Evolutionary conservation across 2,329 filamentous ascomycete species (phyloP), one percentile per base, ranked within the genome.

Genomic region (Fusarium floridanum): DNA sequence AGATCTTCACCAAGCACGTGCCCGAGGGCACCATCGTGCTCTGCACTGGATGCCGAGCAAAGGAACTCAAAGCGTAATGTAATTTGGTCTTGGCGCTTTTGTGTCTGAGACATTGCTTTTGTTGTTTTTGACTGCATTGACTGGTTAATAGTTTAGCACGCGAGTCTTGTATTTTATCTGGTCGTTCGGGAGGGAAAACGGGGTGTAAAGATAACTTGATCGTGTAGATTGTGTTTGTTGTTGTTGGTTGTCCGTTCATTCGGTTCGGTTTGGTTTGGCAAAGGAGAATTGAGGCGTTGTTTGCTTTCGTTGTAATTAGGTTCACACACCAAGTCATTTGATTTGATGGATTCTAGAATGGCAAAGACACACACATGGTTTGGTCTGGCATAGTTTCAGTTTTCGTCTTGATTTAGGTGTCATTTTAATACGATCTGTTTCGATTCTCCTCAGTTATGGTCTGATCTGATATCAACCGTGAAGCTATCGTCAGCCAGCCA

Each of bases 1-100:
- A 91, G 80, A 89, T 92, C 75, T 92, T 92, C 79, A 89, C 90
- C 45, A 88, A 88, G 71, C 84, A 89, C 62, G 86, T 87, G 24
- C 75, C 79, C 1, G 85, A 83, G n/a, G 86, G 86, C 5, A 86
- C 84, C 70, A 83, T 89, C 56, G 87, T 92, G 22, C 82, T 91
- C 70, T 93, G 91, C 80, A 91, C 90, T n/a, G 80, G 79, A 12
- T 93, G 91, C 79, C 87, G 91, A 74, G 85, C 88, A 76, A 85
- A 84, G 74, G 89, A 92, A 81, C 83, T 92, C 75, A 93, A 92
- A 84, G 85, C 77, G 69, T 84, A 80, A 83, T 66, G 63, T 66
- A 61, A 63, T 68, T 43, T 68, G 62, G 65, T 60, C 55, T 74
- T 17, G 57, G 61, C 64, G 57, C 60, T 64, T 68, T 70, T 22